Evolutionary conservation across 192 early-diverging fungal genomes (phyloP).

Genomic region (Rhizophagus sp.): DNA sequence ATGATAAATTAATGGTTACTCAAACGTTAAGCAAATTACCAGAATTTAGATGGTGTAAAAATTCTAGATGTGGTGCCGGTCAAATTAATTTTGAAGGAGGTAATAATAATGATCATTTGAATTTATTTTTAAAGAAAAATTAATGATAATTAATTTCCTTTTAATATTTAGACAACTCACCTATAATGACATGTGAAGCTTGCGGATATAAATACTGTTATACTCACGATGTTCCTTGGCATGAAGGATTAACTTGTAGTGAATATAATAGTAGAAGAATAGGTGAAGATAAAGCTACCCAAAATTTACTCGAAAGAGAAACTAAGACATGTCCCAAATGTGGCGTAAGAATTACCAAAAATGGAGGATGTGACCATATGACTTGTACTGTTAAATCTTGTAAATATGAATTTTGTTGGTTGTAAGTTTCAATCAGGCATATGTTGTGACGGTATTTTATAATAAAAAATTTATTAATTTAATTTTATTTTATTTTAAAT

Average conservation of each 20-base stretch:
- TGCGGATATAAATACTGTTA: conserved; percentile 12
- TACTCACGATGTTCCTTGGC: conserved; percentile 19
- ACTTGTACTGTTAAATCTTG: conserved; percentile 4
- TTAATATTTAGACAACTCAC: not conserved
- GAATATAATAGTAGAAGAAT: conserved; percentile 1
- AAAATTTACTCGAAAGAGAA: not conserved
- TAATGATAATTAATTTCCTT: too few species aligned
- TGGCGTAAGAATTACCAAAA: conserved; percentile 10
- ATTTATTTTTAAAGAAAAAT: too few species aligned
- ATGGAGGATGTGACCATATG: conserved; percentile 33
- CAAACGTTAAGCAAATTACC: too few species aligned
- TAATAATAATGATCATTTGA: too few species aligned
- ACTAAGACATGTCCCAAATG: conserved; percentile 30
- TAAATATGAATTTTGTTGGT: conserved; percentile 29
- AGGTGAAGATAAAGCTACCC: not conserved
- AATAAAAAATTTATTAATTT: too few species aligned
- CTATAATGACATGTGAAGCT: conserved; percentile 26
- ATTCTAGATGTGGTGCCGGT: too few species aligned
- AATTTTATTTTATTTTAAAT: too few species aligned
- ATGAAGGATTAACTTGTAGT: not conserved
- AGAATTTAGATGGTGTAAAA: too few species aligned
- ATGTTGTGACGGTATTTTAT: not conserved
- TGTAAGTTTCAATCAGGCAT: not conserved
- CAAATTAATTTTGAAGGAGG: too few species aligned
- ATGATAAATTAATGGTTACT: too few species aligned